Evolutionary conservation across 2,329 filamentous ascomycete genomes (phyloP).

Genomic region (Penicillium olsonii): DNA sequence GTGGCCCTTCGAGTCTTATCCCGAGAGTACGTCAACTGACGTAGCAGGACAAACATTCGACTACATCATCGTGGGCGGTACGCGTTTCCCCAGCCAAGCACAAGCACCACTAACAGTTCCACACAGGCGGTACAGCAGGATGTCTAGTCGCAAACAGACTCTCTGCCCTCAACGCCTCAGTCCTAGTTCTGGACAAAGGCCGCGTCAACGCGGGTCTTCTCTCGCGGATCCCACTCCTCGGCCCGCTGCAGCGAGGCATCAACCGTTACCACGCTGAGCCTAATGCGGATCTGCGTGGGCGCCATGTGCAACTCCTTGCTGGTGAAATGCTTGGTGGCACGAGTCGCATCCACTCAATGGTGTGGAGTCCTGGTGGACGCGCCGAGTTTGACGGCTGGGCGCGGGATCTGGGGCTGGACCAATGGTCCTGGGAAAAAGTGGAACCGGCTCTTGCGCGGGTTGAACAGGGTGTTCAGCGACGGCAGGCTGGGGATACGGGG

Average conservation of each 20-base stretch:
- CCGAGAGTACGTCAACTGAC: background rate
- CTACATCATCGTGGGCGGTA: constrained; percentile 4
- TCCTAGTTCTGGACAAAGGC: constrained; percentile 1
- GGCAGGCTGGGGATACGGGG: background rate
- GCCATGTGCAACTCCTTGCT: constrained; percentile 1
- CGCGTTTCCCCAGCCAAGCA: background rate
- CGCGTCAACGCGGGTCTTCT: constrained; percentile 1
- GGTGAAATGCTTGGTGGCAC: constrained; percentile 3
- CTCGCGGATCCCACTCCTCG: constrained; percentile 1
- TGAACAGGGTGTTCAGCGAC: background rate
- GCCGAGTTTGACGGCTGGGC: constrained; percentile 5
- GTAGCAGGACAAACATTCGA: constrained; percentile 1
- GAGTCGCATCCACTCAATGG: constrained; percentile 2
- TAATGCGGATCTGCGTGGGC: background rate
- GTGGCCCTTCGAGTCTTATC: constrained; percentile 2
- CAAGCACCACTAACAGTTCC: background rate
- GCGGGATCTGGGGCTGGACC: background rate
- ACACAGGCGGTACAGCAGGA: constrained; percentile 2
- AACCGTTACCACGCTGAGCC: constrained; percentile 1
- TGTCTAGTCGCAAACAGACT: constrained; percentile 1
- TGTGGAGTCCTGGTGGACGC: constrained; percentile 1
- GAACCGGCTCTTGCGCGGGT: background rate
- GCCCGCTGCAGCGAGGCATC: background rate
- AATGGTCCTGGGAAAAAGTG: constrained; percentile 5
- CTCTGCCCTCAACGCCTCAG: background rate